Conservation (phyloP, 192 early-diverging fungal species). For the Rhizophagus clarus region DNA sequence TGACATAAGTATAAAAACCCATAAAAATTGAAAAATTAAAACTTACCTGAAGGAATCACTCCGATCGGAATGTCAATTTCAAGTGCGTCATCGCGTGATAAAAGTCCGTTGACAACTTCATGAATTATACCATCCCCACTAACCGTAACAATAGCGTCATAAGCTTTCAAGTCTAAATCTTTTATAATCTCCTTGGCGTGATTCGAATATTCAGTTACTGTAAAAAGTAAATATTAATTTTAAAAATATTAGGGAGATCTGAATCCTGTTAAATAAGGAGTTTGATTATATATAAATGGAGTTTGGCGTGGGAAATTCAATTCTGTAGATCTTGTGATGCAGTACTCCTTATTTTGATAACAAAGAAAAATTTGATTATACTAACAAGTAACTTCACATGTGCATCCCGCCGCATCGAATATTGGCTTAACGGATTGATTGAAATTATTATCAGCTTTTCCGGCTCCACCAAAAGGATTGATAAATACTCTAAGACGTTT, state of each 20-base stretch:
- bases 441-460: conserved; percentile 61
- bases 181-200: conserved; percentile 68
- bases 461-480: conserved; percentile 77
- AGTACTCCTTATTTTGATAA: neutral
- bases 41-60: conserved; percentile 58
- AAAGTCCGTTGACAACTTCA: conserved; percentile 80
- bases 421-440: conserved; percentile 58
- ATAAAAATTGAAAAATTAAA: neutral
- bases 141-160: conserved; percentile 63
- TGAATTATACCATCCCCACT: conserved; percentile 84
- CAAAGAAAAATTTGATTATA: conserved; percentile 28
- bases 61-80: conserved; percentile 64
- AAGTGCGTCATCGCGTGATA: conserved; percentile 67
- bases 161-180: conserved; percentile 54
- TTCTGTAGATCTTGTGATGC: neutral
- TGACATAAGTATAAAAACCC: neutral
- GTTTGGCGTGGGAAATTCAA: neutral
- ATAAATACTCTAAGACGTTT: conserved; percentile 60
- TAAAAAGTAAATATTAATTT: neutral
- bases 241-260: neutral
- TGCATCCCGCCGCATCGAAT: conserved; percentile 61
- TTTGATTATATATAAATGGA: neutral
- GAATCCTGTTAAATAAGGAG: neutral
- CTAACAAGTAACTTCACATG: conserved; percentile 53
- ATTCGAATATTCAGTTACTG: conserved; percentile 61